Base-by-base conservation (phyloP, 208 protist species). In the Vickermania ingenoplastis region DNA sequence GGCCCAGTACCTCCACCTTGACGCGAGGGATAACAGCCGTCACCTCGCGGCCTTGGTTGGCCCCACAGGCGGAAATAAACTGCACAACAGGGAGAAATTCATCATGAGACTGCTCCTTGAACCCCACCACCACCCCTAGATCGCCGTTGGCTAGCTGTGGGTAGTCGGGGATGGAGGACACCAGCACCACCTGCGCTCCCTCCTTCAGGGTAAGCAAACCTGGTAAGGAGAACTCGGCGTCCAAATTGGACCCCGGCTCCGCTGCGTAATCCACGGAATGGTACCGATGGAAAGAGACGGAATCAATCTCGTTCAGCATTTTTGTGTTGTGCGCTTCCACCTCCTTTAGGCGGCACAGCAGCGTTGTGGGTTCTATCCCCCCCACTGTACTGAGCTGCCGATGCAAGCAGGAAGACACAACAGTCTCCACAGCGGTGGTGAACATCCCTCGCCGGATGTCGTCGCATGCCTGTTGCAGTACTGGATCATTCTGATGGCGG, bases 151-250 rank as follows among this genome's bases (percentile, higher is more conserved):
- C 67, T 22, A 89, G 67, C 27, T 63, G 31, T 27, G 70, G 53
- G 14, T 65, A 36, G 23, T 79, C 65, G 17, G 69, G 71, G 13
- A 92, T 48, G 22, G 73, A 57, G 23, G 73, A 57, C 4, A 91
- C 66, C 23, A 93, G 73, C 1, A 93, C 74, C 28, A 93, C 81
- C 67, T 89, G 86, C 21, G 83, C 83, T 13, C 81, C 83, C 4
- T 65, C 67, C 59, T 83, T 81, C 48, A 91, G 63, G 30, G 77
- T 79, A 2, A 93, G 52, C 45, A 71, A 30, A 13, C 69, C 29
- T 7, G 72, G 75, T 1, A 89, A 67, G 7, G 73, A 69, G 13
- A 89, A 66, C 57, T 90, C 83, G 30, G 41, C 61, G 58, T 87
- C 79, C 31, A 90, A 57, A 59, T 83, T 64, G 22, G 68, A 28